phyloP scores from a whole-genome alignment of 2,329 filamentous ascomycete species.

The Drechslerella coelobrocha region DNA sequence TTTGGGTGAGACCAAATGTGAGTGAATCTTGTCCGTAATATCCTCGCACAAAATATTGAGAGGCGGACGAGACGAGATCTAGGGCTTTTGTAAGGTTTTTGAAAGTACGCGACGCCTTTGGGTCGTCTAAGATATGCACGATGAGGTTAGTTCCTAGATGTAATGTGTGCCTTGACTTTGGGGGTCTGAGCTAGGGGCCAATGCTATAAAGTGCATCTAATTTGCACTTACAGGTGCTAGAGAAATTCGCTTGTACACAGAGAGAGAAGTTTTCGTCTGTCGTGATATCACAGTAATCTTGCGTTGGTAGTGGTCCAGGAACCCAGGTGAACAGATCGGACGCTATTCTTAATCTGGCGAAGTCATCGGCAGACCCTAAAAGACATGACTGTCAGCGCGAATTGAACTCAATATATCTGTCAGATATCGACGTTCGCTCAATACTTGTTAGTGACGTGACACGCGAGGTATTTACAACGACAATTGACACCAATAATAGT shows the following conservation, averaged over 20 bases:
- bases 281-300: not conserved
- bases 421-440: too few relatives aligned
- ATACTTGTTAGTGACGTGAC: too few relatives aligned
- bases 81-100: conserved; percentile 1
- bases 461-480: too few relatives aligned
- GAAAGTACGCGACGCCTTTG: not conserved
- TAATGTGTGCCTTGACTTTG: not conserved
- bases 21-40: conserved; percentile 6
- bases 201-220: not conserved
- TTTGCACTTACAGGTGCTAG: conserved; percentile 1
- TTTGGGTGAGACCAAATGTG: not conserved
- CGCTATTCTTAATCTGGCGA: not conserved
- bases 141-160: not conserved
- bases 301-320: conserved; percentile 6
- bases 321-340: conserved; percentile 10
- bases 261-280: not conserved
- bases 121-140: not conserved
- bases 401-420: not conserved
- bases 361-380: conserved; percentile 2
- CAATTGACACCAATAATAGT: too few relatives aligned
- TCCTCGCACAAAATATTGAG: not conserved
- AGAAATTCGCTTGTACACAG: conserved; percentile 3
- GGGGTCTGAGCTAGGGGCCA: not conserved
- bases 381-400: not conserved
- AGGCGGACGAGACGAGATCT: not conserved